Evolutionary conservation across 805 yeast species (phyloP).

Genomic region (Cyberlindnera maritima): DNA sequence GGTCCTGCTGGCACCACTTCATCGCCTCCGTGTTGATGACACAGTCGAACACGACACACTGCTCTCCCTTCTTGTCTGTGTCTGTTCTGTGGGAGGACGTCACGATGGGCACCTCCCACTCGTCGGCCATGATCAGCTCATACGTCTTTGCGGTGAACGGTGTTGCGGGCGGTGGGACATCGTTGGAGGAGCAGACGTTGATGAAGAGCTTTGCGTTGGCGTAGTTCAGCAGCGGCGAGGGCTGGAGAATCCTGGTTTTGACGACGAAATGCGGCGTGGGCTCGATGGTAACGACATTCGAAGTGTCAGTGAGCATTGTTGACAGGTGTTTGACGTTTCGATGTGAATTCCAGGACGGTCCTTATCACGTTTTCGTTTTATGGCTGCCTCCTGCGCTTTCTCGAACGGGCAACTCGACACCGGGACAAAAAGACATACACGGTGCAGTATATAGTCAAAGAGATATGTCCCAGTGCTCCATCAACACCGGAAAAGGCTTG

Average conservation of each 20-base stretch:
- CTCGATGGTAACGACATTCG: conserved; percentile 28
- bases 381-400: conserved; percentile 5
- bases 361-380: background rate
- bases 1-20: conserved; percentile 56
- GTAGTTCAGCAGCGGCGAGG: conserved; percentile 26
- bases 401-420: conserved; percentile 1
- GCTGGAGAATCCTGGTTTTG: conserved; percentile 47
- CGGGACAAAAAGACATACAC: no score
- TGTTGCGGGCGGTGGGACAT: conserved; percentile 61
- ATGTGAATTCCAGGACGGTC: no score
- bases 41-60: conserved; percentile 74
- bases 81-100: conserved; percentile 55
- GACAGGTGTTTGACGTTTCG: background rate
- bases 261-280: conserved; percentile 76
- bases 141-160: conserved; percentile 53
- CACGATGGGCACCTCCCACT: conserved; percentile 86
- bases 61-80: conserved; percentile 66
- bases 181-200: conserved; percentile 66
- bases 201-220: conserved; percentile 66
- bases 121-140: conserved; percentile 60
- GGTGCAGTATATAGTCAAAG: no score
- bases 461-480: no score
- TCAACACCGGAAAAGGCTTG: background rate
- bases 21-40: conserved; percentile 64
- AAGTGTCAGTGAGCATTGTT: conserved; percentile 9